These are phyloP conservation scores for Saccharomyces pastorianus DNA, from an alignment of 1,139 yeast species.

Conservation along the genomic window DNA sequence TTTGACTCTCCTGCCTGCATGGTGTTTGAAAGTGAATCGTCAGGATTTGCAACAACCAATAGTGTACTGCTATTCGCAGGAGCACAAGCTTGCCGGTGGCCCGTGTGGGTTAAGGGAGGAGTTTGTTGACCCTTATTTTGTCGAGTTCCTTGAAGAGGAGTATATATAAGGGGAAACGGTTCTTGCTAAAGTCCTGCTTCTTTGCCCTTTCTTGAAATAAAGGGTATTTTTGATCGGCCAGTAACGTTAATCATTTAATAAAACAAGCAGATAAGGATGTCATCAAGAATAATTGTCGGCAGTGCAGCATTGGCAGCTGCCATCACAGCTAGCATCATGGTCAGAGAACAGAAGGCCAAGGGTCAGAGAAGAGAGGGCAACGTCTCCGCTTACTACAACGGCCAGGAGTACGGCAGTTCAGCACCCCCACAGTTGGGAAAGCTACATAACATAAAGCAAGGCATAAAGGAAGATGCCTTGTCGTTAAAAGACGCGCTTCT, in stretches of 20 bases:
- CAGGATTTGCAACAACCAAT: neutral
- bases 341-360: neutral
- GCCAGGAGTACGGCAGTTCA: neutral
- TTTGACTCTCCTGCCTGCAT: neutral
- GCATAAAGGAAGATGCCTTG: conserved; percentile 6
- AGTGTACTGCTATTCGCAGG: neutral
- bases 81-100: conserved; percentile 1
- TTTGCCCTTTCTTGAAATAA: neutral
- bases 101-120: conserved; percentile 1
- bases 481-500: conserved; percentile 9
- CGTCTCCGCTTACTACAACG: neutral
- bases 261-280: neutral
- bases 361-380: neutral
- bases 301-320: neutral
- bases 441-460: conserved; percentile 4
- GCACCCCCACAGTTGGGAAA: neutral
- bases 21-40: neutral
- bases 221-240: neutral
- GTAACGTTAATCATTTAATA: neutral
- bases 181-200: neutral
- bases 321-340: neutral
- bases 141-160: neutral
- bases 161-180: neutral
- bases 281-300: neutral
- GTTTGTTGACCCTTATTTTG: neutral